Base-by-base conservation (phyloP, 179 eudicot genomes). In the Monotropa hypopitys region DNA sequence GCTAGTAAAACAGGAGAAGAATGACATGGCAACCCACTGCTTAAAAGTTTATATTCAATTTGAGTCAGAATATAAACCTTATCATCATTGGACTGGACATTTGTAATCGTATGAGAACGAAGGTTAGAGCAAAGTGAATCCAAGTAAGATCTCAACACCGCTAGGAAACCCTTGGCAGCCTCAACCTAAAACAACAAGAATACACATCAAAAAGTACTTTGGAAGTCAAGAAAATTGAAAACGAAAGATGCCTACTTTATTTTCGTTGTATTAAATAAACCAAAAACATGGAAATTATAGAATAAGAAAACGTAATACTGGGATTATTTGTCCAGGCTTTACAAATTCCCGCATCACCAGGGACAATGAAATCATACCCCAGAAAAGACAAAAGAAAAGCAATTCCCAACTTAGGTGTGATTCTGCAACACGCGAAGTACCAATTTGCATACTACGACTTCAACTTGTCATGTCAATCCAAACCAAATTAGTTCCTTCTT, bases 31-130 rank as follows among this genome's bases (percentile, higher is more conserved):
- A 53, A 28, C 42, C 42, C 72, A 74, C 7, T 30, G 65, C 43
- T 54, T 42, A 66, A 65, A 33, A 53, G 21, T 74, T 46, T 54
- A 47, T 61, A 43, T 73, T 70, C 51, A 69, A 11, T 56, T 59
- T 16, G 65, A 70, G 62, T 62, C 35, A 56, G 62, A 78, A 74
- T 7, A 71, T 35, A 50, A 77, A 94, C 98, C 97, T 95, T 93
- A 75, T 95, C 99, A 80, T 95, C 95, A 84, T 95, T 91, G 62
- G 97, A 92, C 77, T 95, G 97, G 72, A 95, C 99, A 84, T 93
- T 95, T 40, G 97, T 95, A 76, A 91, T 93, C 30, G 97, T 91
- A 80, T 93, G 99, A 73, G 97, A 91, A 63, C 95, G 99, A 46
- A 95, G 92, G 82, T 93, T 92, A 68, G 88, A 89, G 84, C 97